Conservation (phyloP, 2,329 filamentous ascomycete species). For the Pseudogymnoascus sp. region DNA sequence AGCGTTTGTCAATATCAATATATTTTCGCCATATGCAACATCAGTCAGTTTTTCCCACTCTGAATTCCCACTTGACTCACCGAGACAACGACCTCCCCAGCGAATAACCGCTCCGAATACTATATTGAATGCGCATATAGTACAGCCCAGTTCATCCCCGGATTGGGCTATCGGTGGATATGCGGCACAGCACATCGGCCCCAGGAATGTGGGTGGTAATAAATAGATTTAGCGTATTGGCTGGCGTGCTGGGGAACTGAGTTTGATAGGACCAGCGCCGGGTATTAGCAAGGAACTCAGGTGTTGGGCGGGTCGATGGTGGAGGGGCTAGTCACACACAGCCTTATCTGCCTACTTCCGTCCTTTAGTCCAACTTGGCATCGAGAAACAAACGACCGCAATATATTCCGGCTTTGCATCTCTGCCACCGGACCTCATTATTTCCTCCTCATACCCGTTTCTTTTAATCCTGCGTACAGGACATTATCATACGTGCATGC, state of each 20-base stretch:
- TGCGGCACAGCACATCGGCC: slow-evolving; percentile 5
- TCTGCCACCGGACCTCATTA: neutral
- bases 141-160: neutral
- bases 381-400: neutral
- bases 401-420: neutral
- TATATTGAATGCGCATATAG: neutral
- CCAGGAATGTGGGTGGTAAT: slow-evolving; percentile 9
- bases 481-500: neutral
- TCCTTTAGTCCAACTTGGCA: neutral
- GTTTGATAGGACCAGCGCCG: neutral
- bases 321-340: slow-evolving; percentile 7
- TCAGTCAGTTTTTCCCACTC: neutral
- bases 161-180: neutral
- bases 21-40: neutral
- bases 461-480: neutral
- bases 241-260: neutral
- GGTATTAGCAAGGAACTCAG: neutral
- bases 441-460: neutral
- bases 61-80: neutral
- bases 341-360: neutral
- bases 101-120: neutral
- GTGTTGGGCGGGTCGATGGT: neutral
- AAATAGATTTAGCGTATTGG: slow-evolving; percentile 6
- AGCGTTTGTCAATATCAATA: neutral
- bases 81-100: neutral